phyloP scores from a whole-genome alignment of 805 yeast genomes.

The Starmerella bombicola region DNA sequence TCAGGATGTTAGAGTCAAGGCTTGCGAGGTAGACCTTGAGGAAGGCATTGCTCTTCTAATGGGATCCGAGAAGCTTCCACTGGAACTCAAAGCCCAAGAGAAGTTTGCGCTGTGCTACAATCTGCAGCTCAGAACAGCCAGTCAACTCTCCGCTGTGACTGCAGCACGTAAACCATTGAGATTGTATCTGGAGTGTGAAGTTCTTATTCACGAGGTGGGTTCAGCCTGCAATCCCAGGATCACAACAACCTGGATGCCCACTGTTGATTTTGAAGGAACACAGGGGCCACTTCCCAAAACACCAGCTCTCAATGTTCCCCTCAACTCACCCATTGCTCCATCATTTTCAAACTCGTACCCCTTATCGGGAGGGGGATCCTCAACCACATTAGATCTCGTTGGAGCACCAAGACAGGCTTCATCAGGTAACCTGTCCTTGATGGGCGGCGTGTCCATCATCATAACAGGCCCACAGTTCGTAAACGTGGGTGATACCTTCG shows the following conservation, averaged over 20 bases:
- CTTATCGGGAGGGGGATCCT: neutral
- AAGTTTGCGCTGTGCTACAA: slow-evolving; percentile 17
- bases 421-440: slow-evolving; percentile 10
- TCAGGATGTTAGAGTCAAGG: slow-evolving; percentile 7
- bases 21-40: slow-evolving; percentile 13
- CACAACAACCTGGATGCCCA: slow-evolving; percentile 21
- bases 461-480: slow-evolving; percentile 53
- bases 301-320: slow-evolving; percentile 19
- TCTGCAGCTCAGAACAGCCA: slow-evolving; percentile 15
- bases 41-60: slow-evolving; percentile 18
- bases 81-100: slow-evolving; percentile 11
- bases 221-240: slow-evolving; percentile 8
- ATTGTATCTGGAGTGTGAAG: slow-evolving; percentile 17
- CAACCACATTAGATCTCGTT: slow-evolving; percentile 15
- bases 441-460: slow-evolving; percentile 37
- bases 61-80: slow-evolving; percentile 13
- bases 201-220: slow-evolving; percentile 1
- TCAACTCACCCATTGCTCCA: slow-evolving; percentile 14
- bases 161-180: slow-evolving; percentile 14
- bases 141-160: slow-evolving; percentile 7
- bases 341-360: slow-evolving; percentile 1
- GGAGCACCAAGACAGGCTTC: slow-evolving; percentile 1
- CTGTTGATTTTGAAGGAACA: slow-evolving; percentile 22
- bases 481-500: slow-evolving; percentile 45
- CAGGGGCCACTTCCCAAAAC: slow-evolving; percentile 25